phyloP scores from a whole-genome alignment of 2,329 filamentous ascomycete genomes.

The Neodidymelliopsis sp. region DNA sequence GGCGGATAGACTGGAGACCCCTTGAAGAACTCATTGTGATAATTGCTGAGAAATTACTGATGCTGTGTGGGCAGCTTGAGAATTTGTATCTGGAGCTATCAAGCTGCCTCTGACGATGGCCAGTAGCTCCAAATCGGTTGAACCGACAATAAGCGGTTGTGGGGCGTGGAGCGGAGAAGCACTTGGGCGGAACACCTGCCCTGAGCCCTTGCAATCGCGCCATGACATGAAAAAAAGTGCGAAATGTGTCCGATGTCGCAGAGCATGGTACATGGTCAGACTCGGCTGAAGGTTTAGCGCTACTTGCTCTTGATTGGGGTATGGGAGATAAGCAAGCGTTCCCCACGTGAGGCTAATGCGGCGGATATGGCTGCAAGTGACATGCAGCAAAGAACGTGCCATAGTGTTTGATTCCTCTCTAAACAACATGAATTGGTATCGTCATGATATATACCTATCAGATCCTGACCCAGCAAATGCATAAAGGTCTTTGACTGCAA shows the following conservation, averaged over 20 bases:
- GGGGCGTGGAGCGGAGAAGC: conserved; percentile 22
- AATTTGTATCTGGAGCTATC: conserved; percentile 34
- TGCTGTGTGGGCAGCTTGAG: conserved; percentile 13
- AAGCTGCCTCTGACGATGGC: conserved; percentile 25
- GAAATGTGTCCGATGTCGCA: conserved; percentile 30
- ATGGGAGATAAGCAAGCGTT: neutral
- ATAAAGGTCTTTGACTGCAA: conserved; percentile 4
- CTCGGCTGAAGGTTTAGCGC: conserved; percentile 20
- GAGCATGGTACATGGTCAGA: conserved; percentile 24
- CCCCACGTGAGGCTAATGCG: conserved; percentile 1
- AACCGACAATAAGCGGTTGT: conserved; percentile 36
- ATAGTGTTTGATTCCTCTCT: neutral
- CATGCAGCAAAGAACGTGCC: neutral
- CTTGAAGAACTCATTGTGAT: conserved; percentile 45
- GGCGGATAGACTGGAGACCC: conserved; percentile 39
- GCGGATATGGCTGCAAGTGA: neutral
- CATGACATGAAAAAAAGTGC: conserved; percentile 5
- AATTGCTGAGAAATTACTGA: neutral
- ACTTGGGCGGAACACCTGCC: conserved; percentile 14
- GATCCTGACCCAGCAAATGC: conserved; percentile 18
- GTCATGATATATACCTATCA: conserved; percentile 22
- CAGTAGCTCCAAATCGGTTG: conserved; percentile 23
- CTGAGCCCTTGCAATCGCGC: conserved; percentile 13
- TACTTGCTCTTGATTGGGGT: conserved; percentile 4
- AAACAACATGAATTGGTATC: conserved; percentile 24